Conservation (phyloP, 768 basidiomycete genomes). For the Cystofilobasidium capitatum region DNA sequence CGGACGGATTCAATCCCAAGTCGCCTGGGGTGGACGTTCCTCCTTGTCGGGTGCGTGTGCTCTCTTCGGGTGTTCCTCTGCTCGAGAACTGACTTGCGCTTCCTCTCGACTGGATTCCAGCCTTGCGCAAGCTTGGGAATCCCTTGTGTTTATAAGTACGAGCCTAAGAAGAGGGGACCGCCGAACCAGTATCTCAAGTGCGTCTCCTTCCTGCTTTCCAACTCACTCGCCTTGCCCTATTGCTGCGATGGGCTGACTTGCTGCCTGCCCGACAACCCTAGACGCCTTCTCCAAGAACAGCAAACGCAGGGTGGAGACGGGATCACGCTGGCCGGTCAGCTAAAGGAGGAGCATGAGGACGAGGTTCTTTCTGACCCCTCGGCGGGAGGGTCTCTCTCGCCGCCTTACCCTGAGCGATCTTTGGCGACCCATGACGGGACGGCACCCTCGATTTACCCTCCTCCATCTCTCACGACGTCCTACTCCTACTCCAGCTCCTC, state of each 20-base stretch:
- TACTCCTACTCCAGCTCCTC: neutral
- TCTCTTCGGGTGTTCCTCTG: conserved; percentile 1
- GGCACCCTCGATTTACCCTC: no score
- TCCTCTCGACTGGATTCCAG: conserved; percentile 49
- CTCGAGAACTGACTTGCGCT: conserved; percentile 51
- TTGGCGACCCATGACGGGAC: no score
- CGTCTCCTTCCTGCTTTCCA: no score
- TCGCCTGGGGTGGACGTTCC: conserved; percentile 27
- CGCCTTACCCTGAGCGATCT: no score
- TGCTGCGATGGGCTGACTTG: neutral
- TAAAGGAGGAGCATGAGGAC: no score
- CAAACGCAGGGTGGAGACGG: neutral
- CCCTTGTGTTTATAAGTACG: conserved; percentile 81
- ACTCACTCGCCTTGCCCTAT: neutral
- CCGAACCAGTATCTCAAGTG: conserved; percentile 61
- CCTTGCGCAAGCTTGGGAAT: conserved; percentile 74
- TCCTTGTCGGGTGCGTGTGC: conserved; percentile 30
- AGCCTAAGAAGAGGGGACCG: conserved; percentile 86
- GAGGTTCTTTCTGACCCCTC: no score
- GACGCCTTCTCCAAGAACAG: neutral
- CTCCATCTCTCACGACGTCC: no score
- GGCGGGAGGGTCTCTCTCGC: no score
- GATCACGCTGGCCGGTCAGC: neutral
- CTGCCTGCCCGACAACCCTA: neutral
- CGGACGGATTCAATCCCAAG: conserved; percentile 4